Evolutionary conservation across 495 filamentous ascomycete species (phyloP).

Genomic region (Talaromyces stipitatus): DNA sequence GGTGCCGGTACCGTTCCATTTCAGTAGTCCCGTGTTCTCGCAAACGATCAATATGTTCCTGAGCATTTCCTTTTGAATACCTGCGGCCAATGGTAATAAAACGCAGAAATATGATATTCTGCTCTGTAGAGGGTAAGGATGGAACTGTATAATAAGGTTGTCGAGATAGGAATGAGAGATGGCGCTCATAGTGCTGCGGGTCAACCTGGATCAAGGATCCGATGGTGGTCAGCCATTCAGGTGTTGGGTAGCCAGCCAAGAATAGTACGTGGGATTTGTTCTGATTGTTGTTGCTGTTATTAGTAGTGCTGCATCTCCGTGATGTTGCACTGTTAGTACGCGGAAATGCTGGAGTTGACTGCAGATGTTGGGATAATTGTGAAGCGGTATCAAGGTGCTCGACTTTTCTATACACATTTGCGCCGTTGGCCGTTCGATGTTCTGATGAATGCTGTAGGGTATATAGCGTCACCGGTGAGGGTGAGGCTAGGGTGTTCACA

Average conservation of each 20-base stretch:
- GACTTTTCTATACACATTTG: not conserved
- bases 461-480: not conserved
- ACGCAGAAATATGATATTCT: slow-evolving; percentile 13
- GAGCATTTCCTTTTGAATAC: not conserved
- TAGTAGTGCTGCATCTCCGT: not conserved
- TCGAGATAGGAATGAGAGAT: slow-evolving; percentile 14
- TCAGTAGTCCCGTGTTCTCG: slow-evolving; percentile 1
- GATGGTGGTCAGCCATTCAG: slow-evolving; percentile 16
- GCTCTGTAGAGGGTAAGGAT: slow-evolving; percentile 13
- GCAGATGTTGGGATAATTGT: not conserved
- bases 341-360: not conserved
- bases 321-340: not conserved
- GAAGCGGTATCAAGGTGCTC: not conserved
- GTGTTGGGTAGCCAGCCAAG: slow-evolving; percentile 14
- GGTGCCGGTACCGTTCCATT: slow-evolving; percentile 8
- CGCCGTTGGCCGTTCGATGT: not conserved
- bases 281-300: not conserved
- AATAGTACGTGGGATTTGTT: slow-evolving; percentile 8
- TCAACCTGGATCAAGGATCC: slow-evolving; percentile 16
- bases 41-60: not conserved
- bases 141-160: slow-evolving; percentile 10
- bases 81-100: slow-evolving; percentile 11
- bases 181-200: slow-evolving; percentile 18
- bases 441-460: not conserved
- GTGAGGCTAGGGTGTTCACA: not conserved